Conservation (phyloP, 139 green algal species). For the Pedinophyceae sp. region DNA sequence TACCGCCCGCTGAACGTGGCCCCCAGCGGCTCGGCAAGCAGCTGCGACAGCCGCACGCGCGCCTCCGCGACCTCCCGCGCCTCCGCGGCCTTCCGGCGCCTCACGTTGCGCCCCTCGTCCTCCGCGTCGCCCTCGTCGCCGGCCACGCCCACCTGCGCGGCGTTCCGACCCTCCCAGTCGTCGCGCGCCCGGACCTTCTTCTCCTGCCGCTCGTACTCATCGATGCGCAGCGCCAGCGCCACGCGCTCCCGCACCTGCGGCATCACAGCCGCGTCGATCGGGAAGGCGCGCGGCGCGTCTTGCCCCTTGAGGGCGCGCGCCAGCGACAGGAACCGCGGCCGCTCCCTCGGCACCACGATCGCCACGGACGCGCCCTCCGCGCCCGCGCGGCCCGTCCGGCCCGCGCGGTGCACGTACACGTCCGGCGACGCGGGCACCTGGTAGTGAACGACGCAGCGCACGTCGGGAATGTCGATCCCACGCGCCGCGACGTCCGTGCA, state of each 20-base stretch:
- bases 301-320: slow-evolving; percentile 14
- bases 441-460: slow-evolving; percentile 79
- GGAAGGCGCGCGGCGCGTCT: slow-evolving; percentile 42
- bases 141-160: slow-evolving; percentile 23
- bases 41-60: slow-evolving; percentile 9
- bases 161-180: slow-evolving; percentile 32
- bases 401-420: slow-evolving; percentile 88
- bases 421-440: slow-evolving; percentile 78
- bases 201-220: slow-evolving; percentile 36
- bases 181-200: slow-evolving; percentile 39
- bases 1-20: slow-evolving; percentile 25
- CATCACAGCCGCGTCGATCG: slow-evolving; percentile 33
- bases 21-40: slow-evolving; percentile 25
- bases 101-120: too few relatives aligned
- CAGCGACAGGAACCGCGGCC: slow-evolving; percentile 28
- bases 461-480: slow-evolving; percentile 73
- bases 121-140: slow-evolving; percentile 7
- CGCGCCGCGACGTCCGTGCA: slow-evolving; percentile 91
- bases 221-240: slow-evolving; percentile 34
- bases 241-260: slow-evolving; percentile 15
- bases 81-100: slow-evolving; percentile 26
- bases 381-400: slow-evolving; percentile 66
- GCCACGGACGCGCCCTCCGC: slow-evolving; percentile 50
- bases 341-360: slow-evolving; percentile 62
- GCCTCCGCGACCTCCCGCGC: slow-evolving; percentile 14